Evolutionary conservation across 164 flowering plant genomes (phyloP), one percentile per base, ranked within the genome.

Genomic region (Chloranthus sessilifolius): DNA sequence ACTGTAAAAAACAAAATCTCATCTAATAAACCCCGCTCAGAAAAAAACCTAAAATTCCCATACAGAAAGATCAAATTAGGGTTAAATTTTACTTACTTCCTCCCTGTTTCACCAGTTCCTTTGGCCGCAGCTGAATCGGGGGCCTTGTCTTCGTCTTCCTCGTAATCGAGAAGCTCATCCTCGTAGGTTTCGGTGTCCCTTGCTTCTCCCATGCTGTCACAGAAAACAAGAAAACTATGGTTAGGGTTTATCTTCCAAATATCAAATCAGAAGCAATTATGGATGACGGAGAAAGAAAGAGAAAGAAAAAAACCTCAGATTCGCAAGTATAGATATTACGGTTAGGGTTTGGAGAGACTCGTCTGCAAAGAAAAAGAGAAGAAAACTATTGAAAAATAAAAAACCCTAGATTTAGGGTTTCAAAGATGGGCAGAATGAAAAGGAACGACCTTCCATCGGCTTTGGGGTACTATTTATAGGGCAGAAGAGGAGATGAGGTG

Each of bases 91-190:
- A 52, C 82, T 71, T 23, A 90, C 98, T 90, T 92, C 61, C 86
- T 85, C 45, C 60, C 79, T 26, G 88, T 52, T 57, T 85, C 98
- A 47, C 91, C 91, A 38, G 74, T 71, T 49, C 70, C 76, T 61
- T 88, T 92, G 16, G 72, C 72, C 10, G 55, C 55, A 33, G 60
- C 67, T 39, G 95, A 70, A 15, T 88, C 95, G 35, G 72, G 85
- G 30, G 79, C 92, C 42, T 85, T 82, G 24, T 82, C 96, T 27
- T 91, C 96, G 29, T 91, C 98, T 38, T 91, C 98, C 20, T 91
- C 96, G 69, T 91, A 91, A 72, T 91, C 98, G 48, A 91, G 77
- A 60, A 91, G 98, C 84, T 91, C 98, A 42, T 91, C 98, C 75
- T 91, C 96, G 74, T 87, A 87, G 0, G 74, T 76, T 6, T 91